phyloP scores from a whole-genome alignment of 139 green algal species.

The Auxenochlorella pyrenoidosa region DNA sequence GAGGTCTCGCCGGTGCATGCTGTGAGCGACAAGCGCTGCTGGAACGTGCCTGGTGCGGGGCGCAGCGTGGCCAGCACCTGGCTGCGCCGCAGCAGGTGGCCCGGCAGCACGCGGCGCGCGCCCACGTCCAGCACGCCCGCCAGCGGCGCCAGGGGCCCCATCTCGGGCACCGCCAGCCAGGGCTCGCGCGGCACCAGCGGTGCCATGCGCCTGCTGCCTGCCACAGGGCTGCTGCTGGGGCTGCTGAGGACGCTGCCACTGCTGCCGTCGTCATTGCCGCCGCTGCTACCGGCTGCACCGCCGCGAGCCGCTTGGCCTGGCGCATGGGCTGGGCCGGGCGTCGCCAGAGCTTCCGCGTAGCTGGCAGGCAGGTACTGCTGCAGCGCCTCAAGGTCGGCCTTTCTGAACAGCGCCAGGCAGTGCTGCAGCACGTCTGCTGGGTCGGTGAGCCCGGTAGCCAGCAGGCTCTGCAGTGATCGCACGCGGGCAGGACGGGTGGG shows the following conservation, averaged over 20 bases:
- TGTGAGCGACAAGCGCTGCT: constrained; percentile 58
- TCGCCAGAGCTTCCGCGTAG: not conserved
- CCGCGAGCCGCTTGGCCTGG: not conserved
- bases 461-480: constrained; percentile 5
- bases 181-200: not conserved
- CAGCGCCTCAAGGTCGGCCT: constrained; percentile 15
- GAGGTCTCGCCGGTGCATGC: constrained; percentile 53
- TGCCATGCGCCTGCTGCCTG: not conserved
- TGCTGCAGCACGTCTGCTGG: constrained; percentile 40
- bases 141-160: constrained; percentile 34
- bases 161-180: constrained; percentile 19
- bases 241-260: not conserved
- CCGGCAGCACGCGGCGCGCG: constrained; percentile 22
- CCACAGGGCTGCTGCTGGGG: not conserved
- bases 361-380: constrained; percentile 27
- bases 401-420: constrained; percentile 32
- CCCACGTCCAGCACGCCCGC: constrained; percentile 40
- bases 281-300: not conserved
- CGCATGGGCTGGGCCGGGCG: not conserved
- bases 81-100: constrained; percentile 69
- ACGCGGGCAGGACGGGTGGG: no score
- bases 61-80: constrained; percentile 65
- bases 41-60: constrained; percentile 31
- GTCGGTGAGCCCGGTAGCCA: constrained; percentile 20
- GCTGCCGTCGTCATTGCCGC: not conserved